Evolutionary conservation across 192 early-diverging fungal species (phyloP).

Genomic region (Chytriomyces sp.): DNA sequence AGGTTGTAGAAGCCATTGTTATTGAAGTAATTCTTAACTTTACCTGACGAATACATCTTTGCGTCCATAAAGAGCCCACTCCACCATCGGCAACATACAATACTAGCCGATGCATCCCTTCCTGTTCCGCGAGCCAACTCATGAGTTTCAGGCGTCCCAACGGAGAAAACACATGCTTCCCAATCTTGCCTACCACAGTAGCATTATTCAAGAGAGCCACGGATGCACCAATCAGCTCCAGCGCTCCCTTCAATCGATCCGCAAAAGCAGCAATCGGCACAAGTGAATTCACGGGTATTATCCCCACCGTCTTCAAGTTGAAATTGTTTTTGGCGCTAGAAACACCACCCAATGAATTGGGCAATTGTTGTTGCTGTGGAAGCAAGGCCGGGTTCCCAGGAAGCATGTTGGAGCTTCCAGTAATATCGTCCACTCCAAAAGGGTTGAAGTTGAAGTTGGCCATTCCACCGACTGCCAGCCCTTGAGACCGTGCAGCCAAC

Average conservation of each 20-base stretch:
- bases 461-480: neutral
- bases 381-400: neutral
- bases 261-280: constrained; percentile 93
- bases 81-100: constrained; percentile 96
- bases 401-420: neutral
- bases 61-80: constrained; percentile 87
- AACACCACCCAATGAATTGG: neutral
- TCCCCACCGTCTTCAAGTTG: constrained; percentile 93
- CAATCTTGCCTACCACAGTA: constrained; percentile 77
- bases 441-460: neutral
- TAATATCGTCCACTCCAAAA: neutral
- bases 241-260: constrained; percentile 70
- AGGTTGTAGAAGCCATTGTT: too few species aligned
- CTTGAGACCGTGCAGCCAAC: constrained; percentile 67
- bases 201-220: constrained; percentile 81
- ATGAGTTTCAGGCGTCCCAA: constrained; percentile 92
- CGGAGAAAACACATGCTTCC: constrained; percentile 87
- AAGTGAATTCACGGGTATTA: constrained; percentile 79
- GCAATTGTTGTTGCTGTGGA: neutral
- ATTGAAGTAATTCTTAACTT: too few species aligned
- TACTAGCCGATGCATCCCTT: constrained; percentile 83
- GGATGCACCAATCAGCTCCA: constrained; percentile 69
- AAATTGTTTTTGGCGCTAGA: constrained; percentile 68
- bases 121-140: constrained; percentile 92
- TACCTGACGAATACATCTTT: constrained; percentile 87